Evolutionary conservation across 768 basidiomycete species (phyloP).

Genomic region (Russula griseocarnosa): DNA sequence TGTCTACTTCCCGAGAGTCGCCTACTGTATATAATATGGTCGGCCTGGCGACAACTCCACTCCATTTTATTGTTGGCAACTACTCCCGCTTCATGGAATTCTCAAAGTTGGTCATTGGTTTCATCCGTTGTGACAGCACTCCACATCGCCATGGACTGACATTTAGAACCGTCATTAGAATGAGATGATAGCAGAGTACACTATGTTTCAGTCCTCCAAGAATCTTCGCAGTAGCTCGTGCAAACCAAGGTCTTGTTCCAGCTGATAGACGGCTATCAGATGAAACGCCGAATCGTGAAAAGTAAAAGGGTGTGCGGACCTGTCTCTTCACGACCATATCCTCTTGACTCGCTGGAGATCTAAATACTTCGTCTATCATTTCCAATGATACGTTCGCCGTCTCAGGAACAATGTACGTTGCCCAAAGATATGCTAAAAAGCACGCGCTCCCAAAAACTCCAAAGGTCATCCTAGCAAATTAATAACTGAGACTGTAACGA

Average conservation of each 20-base stretch:
- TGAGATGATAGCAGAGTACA: background rate
- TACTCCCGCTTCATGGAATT: background rate
- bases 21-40: background rate
- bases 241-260: slow-evolving; percentile 55
- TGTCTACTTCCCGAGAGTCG: background rate
- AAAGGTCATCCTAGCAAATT: slow-evolving; percentile 55
- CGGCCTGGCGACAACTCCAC: background rate
- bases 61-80: background rate
- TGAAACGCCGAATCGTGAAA: background rate
- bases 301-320: slow-evolving; percentile 38
- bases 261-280: slow-evolving; percentile 37
- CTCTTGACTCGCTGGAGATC: slow-evolving; percentile 52
- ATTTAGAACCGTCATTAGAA: background rate
- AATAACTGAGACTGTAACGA: background rate
- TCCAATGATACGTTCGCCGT: slow-evolving; percentile 74
- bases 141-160: background rate
- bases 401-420: slow-evolving; percentile 65
- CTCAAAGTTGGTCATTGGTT: background rate
- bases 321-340: slow-evolving; percentile 49
- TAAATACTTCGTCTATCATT: slow-evolving; percentile 69
- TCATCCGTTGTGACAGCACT: background rate
- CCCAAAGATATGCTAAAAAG: slow-evolving; percentile 65
- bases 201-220: slow-evolving; percentile 3
- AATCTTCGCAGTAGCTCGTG: slow-evolving; percentile 43
- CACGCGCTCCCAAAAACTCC: slow-evolving; percentile 61